Evolutionary conservation across 163 green algal species (phyloP), one percentile per base, ranked within the genome.

Genomic region (Coccomyxa subellipsoidea): DNA sequence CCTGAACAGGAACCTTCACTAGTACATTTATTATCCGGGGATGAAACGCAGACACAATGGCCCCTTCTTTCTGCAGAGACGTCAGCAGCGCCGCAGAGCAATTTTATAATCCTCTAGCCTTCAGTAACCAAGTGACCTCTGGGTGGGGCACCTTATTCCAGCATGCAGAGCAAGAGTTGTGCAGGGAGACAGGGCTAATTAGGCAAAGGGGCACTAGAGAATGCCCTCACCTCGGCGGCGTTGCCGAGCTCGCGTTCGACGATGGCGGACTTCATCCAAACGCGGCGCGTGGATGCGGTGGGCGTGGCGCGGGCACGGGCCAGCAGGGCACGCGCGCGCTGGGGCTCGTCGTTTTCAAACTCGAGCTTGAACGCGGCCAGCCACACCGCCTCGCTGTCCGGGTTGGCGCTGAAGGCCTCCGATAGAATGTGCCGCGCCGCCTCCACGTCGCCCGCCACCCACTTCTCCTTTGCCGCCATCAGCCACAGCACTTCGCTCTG

Each of bases 311-410:
- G 83, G 21, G 94, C 95, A 86, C 94, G 95, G 39, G 87, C 90
- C 77, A 96, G 87, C 39, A 97, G 87, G 6, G 83, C 25, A 82
- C 81, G 86, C 38, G 84, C 90, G 39, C 86, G 87, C 38, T 88
- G 82, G 25, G 86, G 76, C 85, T 93, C 90, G 9, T 82, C 84
- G 84, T 97, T 98, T 82, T 99, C 96, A 85, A 98, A 98, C 89
- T 99, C 96, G 59, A 99, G 91, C 90, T 99, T 98, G 90, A 98
- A 98, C 0, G 96, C 96, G 0, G 96, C 96, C 78, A 99, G 93
- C 92, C 93, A 98, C 81, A 99, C 96, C 78, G 97, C 93, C 88
- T 99, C 95, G 73, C 83, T 94, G 84, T 98, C 93, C 0, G 96
- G 93, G 87, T 98, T 99, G 80, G 93, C 89, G 1, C 85, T 83